These are phyloP conservation scores for Artemisia annua DNA, from an alignment of 129 eudicot species.

Conservation along the genomic window DNA sequence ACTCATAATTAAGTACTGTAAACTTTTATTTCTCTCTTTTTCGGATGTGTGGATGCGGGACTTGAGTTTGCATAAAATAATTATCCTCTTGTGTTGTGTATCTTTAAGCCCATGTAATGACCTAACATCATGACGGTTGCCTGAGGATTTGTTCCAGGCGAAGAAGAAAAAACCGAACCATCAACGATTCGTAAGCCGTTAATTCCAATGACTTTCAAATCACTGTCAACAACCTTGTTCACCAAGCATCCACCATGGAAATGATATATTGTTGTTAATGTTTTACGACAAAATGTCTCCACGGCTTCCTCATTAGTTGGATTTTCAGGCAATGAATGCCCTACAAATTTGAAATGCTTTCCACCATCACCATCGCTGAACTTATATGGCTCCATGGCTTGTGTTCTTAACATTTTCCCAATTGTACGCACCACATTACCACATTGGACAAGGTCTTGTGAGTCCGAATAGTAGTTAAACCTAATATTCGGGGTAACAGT, in stretches of 20 bases:
- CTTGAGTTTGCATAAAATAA: no score
- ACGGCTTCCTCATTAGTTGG: constrained; percentile 8
- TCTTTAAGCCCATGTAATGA: constrained; percentile 14
- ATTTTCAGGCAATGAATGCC: constrained; percentile 13
- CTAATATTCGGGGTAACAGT: constrained; percentile 9
- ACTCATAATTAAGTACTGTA: no score
- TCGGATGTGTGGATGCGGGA: no score
- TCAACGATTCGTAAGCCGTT: constrained; percentile 14
- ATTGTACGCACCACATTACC: neutral
- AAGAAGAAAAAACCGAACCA: constrained; percentile 11
- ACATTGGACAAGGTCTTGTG: constrained; percentile 12
- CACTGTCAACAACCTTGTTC: constrained; percentile 22
- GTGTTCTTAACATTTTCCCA: constrained; percentile 3
- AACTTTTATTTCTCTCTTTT: no score
- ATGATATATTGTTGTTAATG: constrained; percentile 21
- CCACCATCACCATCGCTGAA: neutral
- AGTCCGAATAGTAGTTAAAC: constrained; percentile 12
- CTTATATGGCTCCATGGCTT: constrained; percentile 17
- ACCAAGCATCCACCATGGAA: constrained; percentile 27
- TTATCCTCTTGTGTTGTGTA: neutral
- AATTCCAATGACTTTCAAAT: constrained; percentile 23
- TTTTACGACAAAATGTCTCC: constrained; percentile 14
- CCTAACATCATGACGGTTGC: constrained; percentile 25
- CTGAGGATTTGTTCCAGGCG: constrained; percentile 25
- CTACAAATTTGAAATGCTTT: neutral